Evolutionary conservation across 768 basidiomycete genomes (phyloP).

Genomic region (Chalciporus piperatus): DNA sequence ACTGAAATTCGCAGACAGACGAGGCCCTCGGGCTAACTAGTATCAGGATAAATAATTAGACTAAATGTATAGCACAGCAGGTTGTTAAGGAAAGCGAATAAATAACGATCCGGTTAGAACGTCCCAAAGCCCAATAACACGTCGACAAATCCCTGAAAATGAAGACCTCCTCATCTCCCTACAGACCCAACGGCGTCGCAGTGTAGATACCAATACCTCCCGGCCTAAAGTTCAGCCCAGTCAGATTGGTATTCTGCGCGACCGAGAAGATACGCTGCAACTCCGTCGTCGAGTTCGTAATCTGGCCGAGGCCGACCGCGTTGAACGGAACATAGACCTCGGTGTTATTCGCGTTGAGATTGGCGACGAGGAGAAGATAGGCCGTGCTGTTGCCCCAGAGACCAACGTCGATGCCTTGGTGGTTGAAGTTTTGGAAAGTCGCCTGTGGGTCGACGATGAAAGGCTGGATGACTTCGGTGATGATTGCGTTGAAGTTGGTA

Average conservation of each 20-base stretch:
- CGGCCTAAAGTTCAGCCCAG: conserved; percentile 16
- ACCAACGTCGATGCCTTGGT: conserved; percentile 22
- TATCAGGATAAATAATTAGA: too few relatives aligned
- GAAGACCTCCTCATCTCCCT: too few relatives aligned
- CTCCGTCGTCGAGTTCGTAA: conserved; percentile 19
- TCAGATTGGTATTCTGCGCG: conserved; percentile 14
- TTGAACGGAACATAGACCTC: conserved; percentile 14
- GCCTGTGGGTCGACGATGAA: conserved; percentile 18
- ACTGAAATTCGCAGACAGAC: too few relatives aligned
- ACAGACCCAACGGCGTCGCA: conserved; percentile 1
- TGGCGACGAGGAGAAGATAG: conserved; percentile 22
- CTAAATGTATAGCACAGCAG: too few relatives aligned
- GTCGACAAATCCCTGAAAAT: too few relatives aligned
- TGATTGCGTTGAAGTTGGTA: neutral
- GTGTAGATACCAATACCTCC: conserved; percentile 25
- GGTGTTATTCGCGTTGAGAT: neutral
- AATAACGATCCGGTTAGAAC: too few relatives aligned
- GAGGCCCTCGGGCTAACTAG: too few relatives aligned
- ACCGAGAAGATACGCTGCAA: conserved; percentile 16
- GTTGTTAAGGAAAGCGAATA: too few relatives aligned
- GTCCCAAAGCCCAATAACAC: too few relatives aligned
- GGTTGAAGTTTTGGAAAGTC: conserved; percentile 5
- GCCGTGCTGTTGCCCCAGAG: conserved; percentile 22
- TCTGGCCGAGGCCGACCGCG: conserved; percentile 11
- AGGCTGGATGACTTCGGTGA: conserved; percentile 12